Base-by-base conservation (phyloP, 768 basidiomycete species). In the Termitomyces heimii region DNA sequence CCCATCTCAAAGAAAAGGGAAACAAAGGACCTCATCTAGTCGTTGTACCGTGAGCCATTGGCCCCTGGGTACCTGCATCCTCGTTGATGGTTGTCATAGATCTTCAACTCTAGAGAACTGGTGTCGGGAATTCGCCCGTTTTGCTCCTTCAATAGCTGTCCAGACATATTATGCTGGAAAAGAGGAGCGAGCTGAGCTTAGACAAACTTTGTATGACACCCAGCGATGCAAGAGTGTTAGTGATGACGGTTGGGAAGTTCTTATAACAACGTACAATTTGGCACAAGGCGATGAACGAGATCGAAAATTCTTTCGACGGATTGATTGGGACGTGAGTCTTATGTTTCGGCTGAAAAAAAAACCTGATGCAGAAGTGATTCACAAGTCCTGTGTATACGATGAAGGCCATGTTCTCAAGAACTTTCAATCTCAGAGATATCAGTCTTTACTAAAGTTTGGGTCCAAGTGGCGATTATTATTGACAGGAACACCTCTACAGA, bases 341-440 rank as follows among this genome's bases (percentile, higher is more conserved):
- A 34, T 22, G 12, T 20, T 10, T 18, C 40, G n/a, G 1, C 24
- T 18, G 45, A 5, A 35, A 37, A 7, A 39, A 10, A 18, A 18
- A 29, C 13, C 14, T 35, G n/a, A 51, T 8, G 20, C 49, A 53
- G 51, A 22, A 24, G 37, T 40, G 34, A 26, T 16, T 53, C 53
- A 22, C 39, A 63, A 98, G 96, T 89, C 85, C 32, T 94, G 92
- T 63, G 85, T 98, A 48, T 98, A 91, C 65, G 97, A 99, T 66
- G 97, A 99, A 70, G 97, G 97, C 2, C 97, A 99, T 68, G 85
- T 94, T 52, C 77, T 99, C 60, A 99, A 99, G 76, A 99, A 98
- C 67, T 95, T 92, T 71, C 89, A 95, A 62, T 96, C 94, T n/a
- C 93, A 97, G 65, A 89, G 95, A 22, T 98, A 99, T 69, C 86